A percentile compares a stretch with the other conserved stretches of the same genome.
Conservation (phyloP, 805 yeast genomes). For the Ogataea trehalophila region DNA sequence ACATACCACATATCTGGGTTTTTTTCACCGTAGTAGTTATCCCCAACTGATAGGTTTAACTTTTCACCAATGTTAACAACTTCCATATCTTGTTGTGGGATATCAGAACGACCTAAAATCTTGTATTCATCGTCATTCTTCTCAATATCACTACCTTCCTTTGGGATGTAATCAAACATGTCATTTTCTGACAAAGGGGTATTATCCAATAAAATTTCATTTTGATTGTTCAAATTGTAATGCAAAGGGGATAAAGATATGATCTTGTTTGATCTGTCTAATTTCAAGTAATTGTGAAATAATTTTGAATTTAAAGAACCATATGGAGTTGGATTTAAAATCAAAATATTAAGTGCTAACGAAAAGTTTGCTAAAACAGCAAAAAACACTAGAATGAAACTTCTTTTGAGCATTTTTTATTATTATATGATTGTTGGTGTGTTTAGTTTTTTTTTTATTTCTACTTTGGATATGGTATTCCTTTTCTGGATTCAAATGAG, state of each 20-base stretch:
- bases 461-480: no score
- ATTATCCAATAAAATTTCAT: constrained; percentile 11
- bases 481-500: no score
- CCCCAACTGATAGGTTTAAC: constrained; percentile 11
- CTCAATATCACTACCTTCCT: not conserved
- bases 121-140: not conserved
- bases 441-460: not conserved
- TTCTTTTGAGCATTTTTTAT: not conserved
- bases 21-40: constrained; percentile 16
- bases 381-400: not conserved
- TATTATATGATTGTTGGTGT: not conserved
- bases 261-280: constrained; percentile 11
- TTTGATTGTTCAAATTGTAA: not conserved
- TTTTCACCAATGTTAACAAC: constrained; percentile 3
- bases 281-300: constrained; percentile 13
- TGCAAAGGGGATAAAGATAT: constrained; percentile 22
- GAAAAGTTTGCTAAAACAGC: not conserved
- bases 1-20: constrained; percentile 38
- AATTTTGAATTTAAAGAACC: constrained; percentile 19
- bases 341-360: constrained; percentile 16
- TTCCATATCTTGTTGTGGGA: constrained; percentile 3
- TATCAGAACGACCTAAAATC: not conserved
- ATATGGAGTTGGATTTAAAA: constrained; percentile 19
- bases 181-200: constrained; percentile 10
- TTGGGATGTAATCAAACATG: constrained; percentile 2